Base-by-base conservation (phyloP, 2,329 filamentous ascomycete genomes). In the Pyrenophora graminea region DNA sequence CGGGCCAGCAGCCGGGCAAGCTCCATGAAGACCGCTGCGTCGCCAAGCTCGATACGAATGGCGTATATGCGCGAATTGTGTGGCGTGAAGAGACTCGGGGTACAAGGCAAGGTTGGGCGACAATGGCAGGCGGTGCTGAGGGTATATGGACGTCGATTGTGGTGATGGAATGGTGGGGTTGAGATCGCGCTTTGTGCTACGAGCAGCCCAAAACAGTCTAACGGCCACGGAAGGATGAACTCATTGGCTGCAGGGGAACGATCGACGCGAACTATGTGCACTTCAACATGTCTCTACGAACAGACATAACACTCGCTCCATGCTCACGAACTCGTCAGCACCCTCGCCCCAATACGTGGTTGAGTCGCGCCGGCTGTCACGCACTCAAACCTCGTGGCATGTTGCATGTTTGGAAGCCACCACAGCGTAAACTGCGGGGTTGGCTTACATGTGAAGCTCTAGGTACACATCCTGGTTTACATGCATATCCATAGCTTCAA, bases 1-100 rank as follows among this genome's bases (percentile, higher is more conserved):
- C 77, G 76, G 74, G 74, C 74, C 76, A 76, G 75, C 71, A 74
- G 73, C 76, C 77, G 75, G 72, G 69, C 74, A 76, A 77, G 75
- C 77, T 81, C 80, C 80, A 82, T 82, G 74, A 81, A 80, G 76
- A 57, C 67, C 62, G 67, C 54, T 45, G 49, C 62, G 49, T 59
- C 53, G 56, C 62, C 53, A 52, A 49, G 59, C 48, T 48, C 34
- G 32, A 57, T 48, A 63, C 52, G 51, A 37, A 53, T 52, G 48
- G 39, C 30, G 54, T 53, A 30, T 34, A 33, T 53, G 45, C 40
- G 58, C 55, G 45, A 56, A 40, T 46, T 44, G 48, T 41, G 45
- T 41, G 12, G 51, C 48, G 50, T 21, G 42, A 39, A 8, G 38
- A 34, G 34, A n/a, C 32, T 45, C 40, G 46, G 39, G 41, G 39